phyloP scores from a whole-genome alignment of 129 eudicot species.

The Tagetes patula region DNA sequence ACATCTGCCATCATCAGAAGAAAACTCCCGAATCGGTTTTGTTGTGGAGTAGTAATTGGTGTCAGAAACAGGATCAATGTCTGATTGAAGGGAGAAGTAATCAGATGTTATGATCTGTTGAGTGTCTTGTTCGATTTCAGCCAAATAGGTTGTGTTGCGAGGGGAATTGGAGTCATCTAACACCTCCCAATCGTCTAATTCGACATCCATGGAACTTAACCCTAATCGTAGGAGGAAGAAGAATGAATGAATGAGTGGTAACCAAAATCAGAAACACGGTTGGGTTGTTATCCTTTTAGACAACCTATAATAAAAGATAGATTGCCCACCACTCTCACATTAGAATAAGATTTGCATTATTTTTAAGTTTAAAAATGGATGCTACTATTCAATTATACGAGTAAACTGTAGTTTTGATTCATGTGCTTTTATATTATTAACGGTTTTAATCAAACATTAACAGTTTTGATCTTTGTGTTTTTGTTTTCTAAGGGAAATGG shows the following conservation, averaged over 20 bases:
- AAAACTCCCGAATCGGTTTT: slow-evolving; percentile 39
- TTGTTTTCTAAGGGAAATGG: no score
- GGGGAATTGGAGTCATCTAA: slow-evolving; percentile 44
- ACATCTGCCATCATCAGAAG: slow-evolving; percentile 44
- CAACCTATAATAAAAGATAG: slow-evolving; percentile 1
- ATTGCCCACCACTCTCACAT: background rate
- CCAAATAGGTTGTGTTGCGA: slow-evolving; percentile 28
- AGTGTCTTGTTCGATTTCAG: slow-evolving; percentile 38
- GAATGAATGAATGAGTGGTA: slow-evolving; percentile 6
- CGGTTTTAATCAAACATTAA: no score
- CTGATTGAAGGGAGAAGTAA: slow-evolving; percentile 64
- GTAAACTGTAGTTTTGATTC: no score
- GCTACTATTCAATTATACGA: no score
- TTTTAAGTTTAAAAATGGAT: no score
- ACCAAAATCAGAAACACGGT: slow-evolving; percentile 8
- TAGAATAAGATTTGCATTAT: background rate
- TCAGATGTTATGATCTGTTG: slow-evolving; percentile 53
- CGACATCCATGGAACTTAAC: slow-evolving; percentile 42
- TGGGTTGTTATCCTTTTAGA: slow-evolving; percentile 31
- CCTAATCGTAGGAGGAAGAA: background rate
- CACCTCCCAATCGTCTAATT: slow-evolving; percentile 62
- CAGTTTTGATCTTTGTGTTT: no score
- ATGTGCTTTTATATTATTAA: no score
- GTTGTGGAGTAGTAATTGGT: slow-evolving; percentile 24
- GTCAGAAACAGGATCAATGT: slow-evolving; percentile 55